A percentile compares a stretch with the other conserved stretches of the same genome.
Evolutionary conservation across 768 basidiomycete species (phyloP).

Genomic region (Artomyces pyxidatus): DNA sequence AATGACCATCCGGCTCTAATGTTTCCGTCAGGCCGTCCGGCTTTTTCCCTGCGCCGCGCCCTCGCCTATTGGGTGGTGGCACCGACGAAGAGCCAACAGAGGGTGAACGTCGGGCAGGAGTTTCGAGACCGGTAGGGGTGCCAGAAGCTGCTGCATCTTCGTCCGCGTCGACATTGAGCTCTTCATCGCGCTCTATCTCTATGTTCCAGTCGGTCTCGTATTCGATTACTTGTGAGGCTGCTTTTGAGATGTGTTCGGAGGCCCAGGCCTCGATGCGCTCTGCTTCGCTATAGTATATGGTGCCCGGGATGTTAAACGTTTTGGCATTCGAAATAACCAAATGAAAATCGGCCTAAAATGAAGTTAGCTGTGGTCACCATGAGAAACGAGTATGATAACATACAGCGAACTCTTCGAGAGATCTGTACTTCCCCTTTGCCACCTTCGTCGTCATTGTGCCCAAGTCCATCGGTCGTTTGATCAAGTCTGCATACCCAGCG

Average conservation of each 20-base stretch:
- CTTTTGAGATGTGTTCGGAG: conserved; percentile 65
- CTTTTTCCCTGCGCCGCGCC: conserved; percentile 31
- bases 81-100: conserved; percentile 16
- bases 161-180: conserved; percentile 32
- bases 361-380: not conserved
- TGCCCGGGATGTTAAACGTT: conserved; percentile 65
- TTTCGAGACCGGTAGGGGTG: conserved; percentile 16
- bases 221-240: conserved; percentile 66
- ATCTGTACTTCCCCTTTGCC: conserved; percentile 64
- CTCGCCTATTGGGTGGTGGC: conserved; percentile 12
- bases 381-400: conserved; percentile 17
- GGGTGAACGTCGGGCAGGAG: conserved; percentile 21
- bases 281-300: conserved; percentile 69
- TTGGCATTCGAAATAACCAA: conserved; percentile 72
- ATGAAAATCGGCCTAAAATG: conserved; percentile 41
- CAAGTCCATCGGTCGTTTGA: conserved; percentile 89
- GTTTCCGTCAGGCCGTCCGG: conserved; percentile 36
- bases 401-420: conserved; percentile 73
- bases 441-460: conserved; percentile 82
- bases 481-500: conserved; percentile 54
- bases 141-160: conserved; percentile 17
- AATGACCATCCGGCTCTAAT: conserved; percentile 61
- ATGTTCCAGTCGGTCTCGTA: conserved; percentile 83
- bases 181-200: conserved; percentile 49
- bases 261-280: conserved; percentile 64